Conservation (phyloP, 257 asterid species). For the Solanum tarapatanum region DNA sequence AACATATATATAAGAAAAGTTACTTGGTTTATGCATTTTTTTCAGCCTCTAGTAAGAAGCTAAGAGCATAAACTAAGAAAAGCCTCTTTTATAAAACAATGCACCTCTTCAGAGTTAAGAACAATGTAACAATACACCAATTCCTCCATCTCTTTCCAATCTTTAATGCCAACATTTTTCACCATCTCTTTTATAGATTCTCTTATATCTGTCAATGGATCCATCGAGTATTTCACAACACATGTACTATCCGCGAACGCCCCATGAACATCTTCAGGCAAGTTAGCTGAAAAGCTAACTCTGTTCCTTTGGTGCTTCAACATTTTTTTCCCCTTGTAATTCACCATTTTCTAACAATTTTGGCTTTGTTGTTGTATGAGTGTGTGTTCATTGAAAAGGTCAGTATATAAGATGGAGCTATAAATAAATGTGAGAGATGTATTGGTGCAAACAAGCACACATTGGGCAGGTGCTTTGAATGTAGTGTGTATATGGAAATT, state of each 20-base stretch:
- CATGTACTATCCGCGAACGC: constrained; percentile 41
- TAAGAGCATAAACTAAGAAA: constrained; percentile 21
- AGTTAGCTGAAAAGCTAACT: constrained; percentile 50
- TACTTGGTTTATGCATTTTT: neutral
- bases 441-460: neutral
- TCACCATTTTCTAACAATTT: neutral
- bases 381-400: neutral
- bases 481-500: neutral
- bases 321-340: neutral
- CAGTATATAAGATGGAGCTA: neutral
- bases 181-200: constrained; percentile 42
- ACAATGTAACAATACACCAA: constrained; percentile 44
- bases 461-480: neutral
- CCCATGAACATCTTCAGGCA: constrained; percentile 35
- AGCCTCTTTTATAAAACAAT: constrained; percentile 33
- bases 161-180: constrained; percentile 32
- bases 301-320: constrained; percentile 3
- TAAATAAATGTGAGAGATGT: neutral
- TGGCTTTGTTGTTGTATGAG: neutral
- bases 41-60: neutral
- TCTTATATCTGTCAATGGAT: constrained; percentile 41
- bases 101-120: constrained; percentile 45
- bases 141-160: constrained; percentile 62
- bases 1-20: neutral
- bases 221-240: constrained; percentile 41